Evolutionary conservation across 192 early-diverging fungal genomes (phyloP).

Genomic region (Spizellomyces punctatus): DNA sequence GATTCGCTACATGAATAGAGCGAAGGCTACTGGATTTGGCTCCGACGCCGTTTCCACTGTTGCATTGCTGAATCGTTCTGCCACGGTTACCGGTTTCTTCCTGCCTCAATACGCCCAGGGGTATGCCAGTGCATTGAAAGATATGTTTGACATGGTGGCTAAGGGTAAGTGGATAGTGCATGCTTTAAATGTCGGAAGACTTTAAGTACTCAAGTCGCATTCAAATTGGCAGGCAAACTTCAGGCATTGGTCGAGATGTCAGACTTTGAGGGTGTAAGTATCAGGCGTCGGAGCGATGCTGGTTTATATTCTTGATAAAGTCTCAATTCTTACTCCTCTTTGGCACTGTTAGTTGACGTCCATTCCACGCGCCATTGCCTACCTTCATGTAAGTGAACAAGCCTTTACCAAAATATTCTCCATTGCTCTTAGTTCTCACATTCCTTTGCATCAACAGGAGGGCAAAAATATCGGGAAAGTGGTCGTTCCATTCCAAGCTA

Average conservation of each 20-base stretch:
- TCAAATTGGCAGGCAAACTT: constrained; percentile 8
- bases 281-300: background rate
- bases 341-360: constrained; percentile 26
- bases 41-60: constrained; percentile 48
- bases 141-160: constrained; percentile 29
- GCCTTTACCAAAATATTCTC: too few relatives aligned
- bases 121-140: constrained; percentile 34
- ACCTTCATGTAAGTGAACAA: constrained; percentile 32
- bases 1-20: too few relatives aligned
- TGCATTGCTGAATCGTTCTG: constrained; percentile 50
- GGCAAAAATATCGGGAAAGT: constrained; percentile 66
- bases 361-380: constrained; percentile 47
- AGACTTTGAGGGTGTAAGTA: constrained; percentile 38
- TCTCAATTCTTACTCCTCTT: background rate
- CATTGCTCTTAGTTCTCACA: too few relatives aligned
- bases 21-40: constrained; percentile 18
- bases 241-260: constrained; percentile 43
- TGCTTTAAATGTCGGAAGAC: too few relatives aligned
- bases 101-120: constrained; percentile 48
- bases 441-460: background rate
- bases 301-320: background rate
- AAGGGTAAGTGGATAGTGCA: constrained; percentile 18
- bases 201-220: too few relatives aligned
- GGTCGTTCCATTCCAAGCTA: constrained; percentile 35
- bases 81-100: constrained; percentile 59